Conservation (phyloP, 2,329 filamentous ascomycete species). For the Verticillium klebahnii region DNA sequence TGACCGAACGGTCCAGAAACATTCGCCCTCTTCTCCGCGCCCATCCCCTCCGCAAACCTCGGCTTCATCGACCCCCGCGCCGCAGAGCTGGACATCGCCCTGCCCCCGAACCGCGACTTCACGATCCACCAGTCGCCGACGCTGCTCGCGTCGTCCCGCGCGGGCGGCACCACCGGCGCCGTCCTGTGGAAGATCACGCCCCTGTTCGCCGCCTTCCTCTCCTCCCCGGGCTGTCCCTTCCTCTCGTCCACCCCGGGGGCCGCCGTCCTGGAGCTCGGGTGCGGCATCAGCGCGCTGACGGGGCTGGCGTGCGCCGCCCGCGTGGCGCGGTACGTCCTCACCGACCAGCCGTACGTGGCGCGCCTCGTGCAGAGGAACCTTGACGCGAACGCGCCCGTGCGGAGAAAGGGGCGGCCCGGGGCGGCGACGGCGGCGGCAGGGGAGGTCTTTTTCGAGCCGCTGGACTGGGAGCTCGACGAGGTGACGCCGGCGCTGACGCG, state of each 20-base stretch:
- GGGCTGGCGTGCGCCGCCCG: conserved; percentile 62
- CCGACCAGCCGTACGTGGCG: conserved; percentile 83
- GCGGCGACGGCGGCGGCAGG: conserved; percentile 3
- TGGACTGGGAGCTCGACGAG: conserved; percentile 80
- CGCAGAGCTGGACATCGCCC: conserved; percentile 55
- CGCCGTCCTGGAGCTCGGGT: conserved; percentile 75
- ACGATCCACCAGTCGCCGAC: conserved; percentile 79
- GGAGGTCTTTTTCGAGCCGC: conserved; percentile 50
- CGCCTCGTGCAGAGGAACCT: conserved; percentile 75
- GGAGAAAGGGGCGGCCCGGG: conserved; percentile 9
- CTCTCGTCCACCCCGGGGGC: conserved; percentile 32
- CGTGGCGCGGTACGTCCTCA: conserved; percentile 67
- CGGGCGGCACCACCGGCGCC: conserved; percentile 56
- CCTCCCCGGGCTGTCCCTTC: conserved; percentile 57
- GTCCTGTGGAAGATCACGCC: conserved; percentile 93
- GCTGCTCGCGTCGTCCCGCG: conserved; percentile 71
- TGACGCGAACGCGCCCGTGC: conserved; percentile 24
- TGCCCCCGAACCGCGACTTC: conserved; percentile 46
- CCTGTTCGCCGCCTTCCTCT: conserved; percentile 75
- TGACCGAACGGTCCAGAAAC: conserved; percentile 57
- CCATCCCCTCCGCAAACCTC: conserved; percentile 69
- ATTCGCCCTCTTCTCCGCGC: conserved; percentile 78
- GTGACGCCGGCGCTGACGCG: conserved; percentile 40
- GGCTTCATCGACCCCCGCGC: conserved; percentile 79
- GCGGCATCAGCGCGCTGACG: conserved; percentile 78